Percentiles rank a stretch among this genome's conserved stretches.
Evolutionary conservation across 148 eudicot genomes (phyloP).

Genomic region (Persicaria maculosa): DNA sequence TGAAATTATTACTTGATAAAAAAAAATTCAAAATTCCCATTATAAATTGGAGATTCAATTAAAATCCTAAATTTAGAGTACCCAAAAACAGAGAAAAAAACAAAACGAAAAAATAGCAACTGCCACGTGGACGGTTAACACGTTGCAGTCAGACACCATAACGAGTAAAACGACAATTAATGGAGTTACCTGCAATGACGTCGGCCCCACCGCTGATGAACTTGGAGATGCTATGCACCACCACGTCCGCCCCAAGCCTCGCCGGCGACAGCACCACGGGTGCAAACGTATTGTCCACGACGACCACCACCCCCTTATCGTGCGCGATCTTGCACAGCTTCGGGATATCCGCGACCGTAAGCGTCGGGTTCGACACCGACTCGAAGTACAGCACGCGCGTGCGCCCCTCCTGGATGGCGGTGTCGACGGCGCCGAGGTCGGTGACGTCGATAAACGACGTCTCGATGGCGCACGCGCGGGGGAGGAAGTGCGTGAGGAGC

Average conservation of each 20-base stretch:
- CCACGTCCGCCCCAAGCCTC: slow-evolving; percentile 87
- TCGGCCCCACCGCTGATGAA: slow-evolving; percentile 94
- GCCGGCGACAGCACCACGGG: slow-evolving; percentile 93
- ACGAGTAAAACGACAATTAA: not conserved
- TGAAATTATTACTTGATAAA: too few species aligned
- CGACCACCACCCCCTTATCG: slow-evolving; percentile 55
- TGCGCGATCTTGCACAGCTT: slow-evolving; percentile 60
- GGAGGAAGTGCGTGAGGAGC: slow-evolving; percentile 62
- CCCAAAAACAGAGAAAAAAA: not conserved
- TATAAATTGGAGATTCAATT: too few species aligned
- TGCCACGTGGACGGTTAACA: slow-evolving; percentile 21
- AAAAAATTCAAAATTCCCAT: too few species aligned
- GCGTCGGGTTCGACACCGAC: slow-evolving; percentile 77
- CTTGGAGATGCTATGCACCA: slow-evolving; percentile 86
- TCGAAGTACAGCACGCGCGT: slow-evolving; percentile 83
- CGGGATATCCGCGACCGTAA: slow-evolving; percentile 73
- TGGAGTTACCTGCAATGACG: slow-evolving; percentile 65
- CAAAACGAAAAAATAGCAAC: not conserved
- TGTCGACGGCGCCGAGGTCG: slow-evolving; percentile 37
- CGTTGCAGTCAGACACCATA: too few species aligned
- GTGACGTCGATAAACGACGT: slow-evolving; percentile 68
- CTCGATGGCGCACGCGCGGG: slow-evolving; percentile 56
- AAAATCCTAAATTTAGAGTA: too few species aligned
- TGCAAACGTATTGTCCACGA: slow-evolving; percentile 87
- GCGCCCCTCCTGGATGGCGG: slow-evolving; percentile 44